Base-by-base conservation (phyloP, 352 stramenopile genomes). In the Globisporangium radiosum region DNA sequence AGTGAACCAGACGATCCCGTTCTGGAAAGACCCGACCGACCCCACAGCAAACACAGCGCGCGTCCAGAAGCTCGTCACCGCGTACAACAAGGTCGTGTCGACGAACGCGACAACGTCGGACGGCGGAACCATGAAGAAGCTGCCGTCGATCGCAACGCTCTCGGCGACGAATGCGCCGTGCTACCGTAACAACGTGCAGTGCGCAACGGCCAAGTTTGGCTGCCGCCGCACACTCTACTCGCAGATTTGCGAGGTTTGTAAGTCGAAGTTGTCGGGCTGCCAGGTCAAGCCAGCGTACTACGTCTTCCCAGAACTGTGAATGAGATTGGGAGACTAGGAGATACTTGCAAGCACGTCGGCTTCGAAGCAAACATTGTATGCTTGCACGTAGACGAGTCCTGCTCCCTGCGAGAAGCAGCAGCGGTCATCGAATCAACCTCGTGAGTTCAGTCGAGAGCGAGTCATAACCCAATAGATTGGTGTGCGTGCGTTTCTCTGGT, bases 241-340 rank as follows among this genome's bases (percentile, higher is more conserved):
- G 1, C 78, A 88, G 66, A 73, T 88, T 54, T 90, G 81, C 55
- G 50, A 76, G 14, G 66, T 88, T 1, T 90, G 81, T 56, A 71
- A 57, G 0, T 54, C 59, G 19, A 33, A 48, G 1, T 54, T 56
- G 7, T 40, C 33, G 5, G 71, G 66, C 51, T 91, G 81, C 52
- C 72, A 76, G 48, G 47, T 68, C 54, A 71, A 70, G 52, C 61
- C 71, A 8, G 38, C 50, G 11, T 19, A 40, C 5, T 57, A 37
- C 25, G 15, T n/a, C 40, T 63, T 58, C 58, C 58, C 50, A 5
- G 10, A 52, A 50, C 57, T 63, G 25, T 61, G 42, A 43, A 13
- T 4, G 11, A 44, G 25, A 33, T 33, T 25, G 25, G 25, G 25
- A 25, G 25, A 25, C 25, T 25, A 25, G 25, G 25, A 25, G 25